Percentiles rank a stretch among this genome's conserved stretches.
phyloP scores from a whole-genome alignment of 257 asterid genomes.

The Salvia splendens region DNA sequence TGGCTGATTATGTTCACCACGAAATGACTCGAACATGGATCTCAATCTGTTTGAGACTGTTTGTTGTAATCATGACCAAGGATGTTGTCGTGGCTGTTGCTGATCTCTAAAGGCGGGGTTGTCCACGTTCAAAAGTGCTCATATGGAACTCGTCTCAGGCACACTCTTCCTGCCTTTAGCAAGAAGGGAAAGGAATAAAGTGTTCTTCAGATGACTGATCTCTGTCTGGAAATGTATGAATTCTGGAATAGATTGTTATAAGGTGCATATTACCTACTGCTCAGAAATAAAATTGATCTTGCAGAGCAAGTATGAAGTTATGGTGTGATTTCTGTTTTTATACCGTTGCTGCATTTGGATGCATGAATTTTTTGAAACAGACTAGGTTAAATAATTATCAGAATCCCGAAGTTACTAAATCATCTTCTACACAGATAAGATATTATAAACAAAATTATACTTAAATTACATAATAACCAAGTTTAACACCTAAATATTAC shows the following conservation, averaged over 20 bases:
- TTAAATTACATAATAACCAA: too few species aligned
- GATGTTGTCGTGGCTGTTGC: slow-evolving; percentile 33
- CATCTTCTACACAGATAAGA: too few species aligned
- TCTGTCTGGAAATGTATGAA: slow-evolving; percentile 3
- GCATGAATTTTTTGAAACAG: too few species aligned
- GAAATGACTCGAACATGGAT: slow-evolving; percentile 39
- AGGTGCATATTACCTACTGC: slow-evolving; percentile 11
- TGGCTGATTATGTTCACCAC: slow-evolving; percentile 34
- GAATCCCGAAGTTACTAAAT: too few species aligned
- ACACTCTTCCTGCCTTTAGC: too few species aligned
- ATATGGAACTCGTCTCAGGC: background rate
- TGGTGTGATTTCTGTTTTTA: background rate
- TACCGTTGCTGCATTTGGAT: background rate
- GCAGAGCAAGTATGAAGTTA: background rate
- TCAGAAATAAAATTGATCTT: slow-evolving; percentile 4
- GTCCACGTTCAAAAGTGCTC: background rate
- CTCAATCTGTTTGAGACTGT: slow-evolving; percentile 27
- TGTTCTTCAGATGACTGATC: slow-evolving; percentile 4
- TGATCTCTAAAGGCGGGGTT: slow-evolving; percentile 17
- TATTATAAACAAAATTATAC: too few species aligned
- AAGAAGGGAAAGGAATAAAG: slow-evolving; percentile 19
- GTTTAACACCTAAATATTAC: too few species aligned
- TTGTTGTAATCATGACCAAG: slow-evolving; percentile 28
- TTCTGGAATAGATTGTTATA: slow-evolving; percentile 1
- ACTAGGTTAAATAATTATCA: too few species aligned